A percentile compares a stretch with the other conserved stretches of the same genome.
Evolutionary conservation across 2,329 filamentous ascomycete species (phyloP).

Genomic region (Claviceps purpurea): DNA sequence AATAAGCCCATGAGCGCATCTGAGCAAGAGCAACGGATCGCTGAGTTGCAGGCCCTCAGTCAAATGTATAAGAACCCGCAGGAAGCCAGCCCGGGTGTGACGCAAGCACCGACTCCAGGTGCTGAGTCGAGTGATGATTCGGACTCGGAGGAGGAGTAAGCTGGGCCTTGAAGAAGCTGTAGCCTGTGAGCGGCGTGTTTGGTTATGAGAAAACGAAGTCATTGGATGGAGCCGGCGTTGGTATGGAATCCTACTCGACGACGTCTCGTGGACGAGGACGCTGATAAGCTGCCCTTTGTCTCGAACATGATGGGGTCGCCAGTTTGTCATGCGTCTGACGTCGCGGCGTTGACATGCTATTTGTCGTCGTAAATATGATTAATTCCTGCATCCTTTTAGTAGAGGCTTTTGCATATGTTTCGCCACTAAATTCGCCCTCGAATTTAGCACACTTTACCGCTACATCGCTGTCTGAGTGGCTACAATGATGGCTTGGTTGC

Average conservation of each 20-base stretch:
- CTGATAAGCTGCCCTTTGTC: not conserved
- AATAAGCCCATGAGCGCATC: constrained; percentile 64
- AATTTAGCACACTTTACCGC: not conserved
- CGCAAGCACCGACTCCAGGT: constrained; percentile 15
- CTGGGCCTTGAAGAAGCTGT: not conserved
- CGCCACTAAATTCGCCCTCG: not conserved
- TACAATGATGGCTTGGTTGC: not conserved
- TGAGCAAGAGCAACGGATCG: constrained; percentile 55
- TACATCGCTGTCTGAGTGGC: not conserved
- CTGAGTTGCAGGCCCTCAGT: constrained; percentile 42
- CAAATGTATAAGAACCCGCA: constrained; percentile 25
- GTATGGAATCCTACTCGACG: constrained; percentile 2
- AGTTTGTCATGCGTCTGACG: not conserved
- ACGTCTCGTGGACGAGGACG: not conserved
- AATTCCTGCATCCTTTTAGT: not conserved
- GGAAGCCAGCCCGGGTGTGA: constrained; percentile 14
- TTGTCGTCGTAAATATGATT: not conserved
- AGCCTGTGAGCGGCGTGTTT: not conserved
- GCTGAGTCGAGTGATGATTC: constrained; percentile 30
- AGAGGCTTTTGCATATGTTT: constrained; percentile 2
- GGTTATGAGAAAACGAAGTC: constrained; percentile 8
- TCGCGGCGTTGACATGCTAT: not conserved
- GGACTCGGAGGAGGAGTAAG: constrained; percentile 33
- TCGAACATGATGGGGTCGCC: not conserved
- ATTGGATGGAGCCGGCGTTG: constrained; percentile 9